Base-by-base conservation (phyloP, 1,139 yeast genomes). In the Nakaseomyces kungkrabaensis region DNA sequence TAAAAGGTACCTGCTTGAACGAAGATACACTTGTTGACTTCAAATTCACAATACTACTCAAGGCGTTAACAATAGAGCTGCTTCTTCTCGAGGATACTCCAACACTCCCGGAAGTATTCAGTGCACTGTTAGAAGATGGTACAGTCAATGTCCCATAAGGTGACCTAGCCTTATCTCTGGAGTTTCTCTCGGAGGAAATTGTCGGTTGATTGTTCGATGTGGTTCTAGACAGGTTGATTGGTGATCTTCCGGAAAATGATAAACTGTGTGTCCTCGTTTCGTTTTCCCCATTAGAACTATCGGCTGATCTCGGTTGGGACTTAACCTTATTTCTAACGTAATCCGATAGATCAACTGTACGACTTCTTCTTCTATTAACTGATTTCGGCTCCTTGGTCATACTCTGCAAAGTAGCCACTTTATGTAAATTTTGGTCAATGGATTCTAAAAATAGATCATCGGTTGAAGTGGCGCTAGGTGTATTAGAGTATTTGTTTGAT, bases 1-100 rank as follows among this genome's bases (percentile, higher is more conserved):
- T 27, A 29, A 27, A 41, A 10, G 44, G 44, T 6, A 41, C 57
- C 41, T 45, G 49, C 43, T 51, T 55, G 29, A 48, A 46, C 1
- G 62, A 58, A 1, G 61, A 53, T 4, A 56, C 50, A 46, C 63
- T 59, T 29, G 62, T 52, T 4, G 66, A 61, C 48, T 65, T 61
- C 47, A 66, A 43, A 56, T 65, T 59, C 4, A 68, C 69, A 53
- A 69, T 59, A 51, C 62, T 68, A 29, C 69, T 68, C 24, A 70
- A 51, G 0, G 72, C 66, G 49, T 62, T 68, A 1, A 65, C 72
- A 10, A 70, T 51, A 0, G 72, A 68, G 7, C 67, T 62, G 48
- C 68, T 68, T 54, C 72, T 55, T 47, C 63, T 65, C 13, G 63
- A 41, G 13, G 44, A 54, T 9, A 50, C 54, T 45, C 63, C 64